These are phyloP conservation scores for Beta corolliflora DNA, from an alignment of 179 eudicot genomes.

Conservation along the genomic window DNA sequence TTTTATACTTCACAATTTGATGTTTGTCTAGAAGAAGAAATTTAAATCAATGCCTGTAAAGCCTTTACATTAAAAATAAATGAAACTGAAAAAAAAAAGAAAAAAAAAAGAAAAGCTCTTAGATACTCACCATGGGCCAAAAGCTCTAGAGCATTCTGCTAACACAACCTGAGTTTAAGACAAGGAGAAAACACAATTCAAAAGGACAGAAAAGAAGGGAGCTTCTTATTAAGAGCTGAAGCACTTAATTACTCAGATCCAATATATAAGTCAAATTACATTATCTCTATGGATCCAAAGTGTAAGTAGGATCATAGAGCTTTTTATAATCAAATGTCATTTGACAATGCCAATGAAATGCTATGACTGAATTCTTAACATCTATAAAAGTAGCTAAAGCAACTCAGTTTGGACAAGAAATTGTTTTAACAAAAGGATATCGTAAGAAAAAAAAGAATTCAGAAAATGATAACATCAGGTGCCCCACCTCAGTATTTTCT, in stretches of 20 bases:
- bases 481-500: conserved; percentile 84
- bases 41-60: background rate
- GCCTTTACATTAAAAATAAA: background rate
- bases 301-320: background rate
- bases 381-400: background rate
- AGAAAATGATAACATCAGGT: conserved; percentile 10
- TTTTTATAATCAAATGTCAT: background rate
- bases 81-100: background rate
- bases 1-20: background rate
- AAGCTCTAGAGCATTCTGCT: conserved; percentile 89
- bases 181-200: conserved; percentile 5
- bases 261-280: background rate
- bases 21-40: background rate
- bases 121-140: conserved; percentile 90
- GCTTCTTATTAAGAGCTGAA: background rate
- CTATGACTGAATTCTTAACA: background rate
- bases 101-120: background rate
- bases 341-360: background rate
- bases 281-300: background rate
- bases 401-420: background rate
- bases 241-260: background rate
- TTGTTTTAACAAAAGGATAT: background rate
- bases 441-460: background rate
- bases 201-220: background rate
- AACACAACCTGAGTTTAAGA: conserved; percentile 71